Base-by-base conservation (phyloP, 192 early-diverging fungal genomes). In the Rhizoclosmatium globosum region DNA sequence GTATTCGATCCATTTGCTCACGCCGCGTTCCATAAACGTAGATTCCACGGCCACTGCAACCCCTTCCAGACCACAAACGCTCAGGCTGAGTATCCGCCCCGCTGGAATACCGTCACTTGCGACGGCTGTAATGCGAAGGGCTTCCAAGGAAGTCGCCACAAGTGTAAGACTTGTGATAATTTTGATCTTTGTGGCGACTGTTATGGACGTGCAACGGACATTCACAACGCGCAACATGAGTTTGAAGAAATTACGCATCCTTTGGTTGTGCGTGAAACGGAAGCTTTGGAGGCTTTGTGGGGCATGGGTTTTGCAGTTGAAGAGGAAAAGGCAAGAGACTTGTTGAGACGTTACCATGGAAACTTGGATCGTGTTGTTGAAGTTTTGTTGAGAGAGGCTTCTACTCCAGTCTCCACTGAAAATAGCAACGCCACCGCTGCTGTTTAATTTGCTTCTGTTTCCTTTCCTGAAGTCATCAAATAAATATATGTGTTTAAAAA, bases 351-450 rank as follows among this genome's bases (percentile, higher is more conserved):
- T 31, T 78, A 84, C 46, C 64, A 71, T 1, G 81, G 81, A 19
- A 78, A 79, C 41, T 50, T 83, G 74, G 81, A 81, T 21, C 57
- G 80, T 23, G 83, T 82, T 47, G 76, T 83, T 4, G 83, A 82
- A 57, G 64, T 84, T 43, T 47, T 84, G 31, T 19, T 82, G 64
- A 21, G 62, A 65, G 69, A 78, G 11, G 60, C 31, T 73, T 7
- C 23, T 62, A 21, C 50, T 53, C 50, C 6, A 53, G 50, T 31
- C 31, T 31, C 31, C 31, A 31, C 11, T 9, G 53, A 15, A 15
- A 9, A 56, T 56, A n/a, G 11, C 53, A 56, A 56, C 53, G 53
- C 9, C 53, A n/a, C 19, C 11, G 53, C 53, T 9, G 53, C 53
- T 56, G 9, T 56, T n/a, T 56, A 15, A 9, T 56, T 56, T 56